Percentiles rank a stretch among this genome's conserved stretches.
phyloP scores from a whole-genome alignment of 176 grass and related monocot genomes.

The Aegilops umbellulata region DNA sequence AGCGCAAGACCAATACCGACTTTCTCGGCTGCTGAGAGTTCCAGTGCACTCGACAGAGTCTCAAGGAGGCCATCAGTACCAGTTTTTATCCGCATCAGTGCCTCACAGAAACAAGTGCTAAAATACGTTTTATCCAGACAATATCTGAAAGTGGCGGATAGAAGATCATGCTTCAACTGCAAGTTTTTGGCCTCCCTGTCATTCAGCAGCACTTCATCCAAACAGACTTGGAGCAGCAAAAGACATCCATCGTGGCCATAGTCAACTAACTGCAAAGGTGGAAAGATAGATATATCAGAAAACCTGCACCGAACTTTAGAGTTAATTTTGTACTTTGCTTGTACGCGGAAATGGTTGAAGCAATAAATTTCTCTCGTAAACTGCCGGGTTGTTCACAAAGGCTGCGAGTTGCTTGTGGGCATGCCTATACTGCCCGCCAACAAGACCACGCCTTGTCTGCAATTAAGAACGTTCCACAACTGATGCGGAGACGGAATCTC shows the following conservation, averaged over 20 bases:
- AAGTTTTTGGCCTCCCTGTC: slow-evolving; percentile 34
- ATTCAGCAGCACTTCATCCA: slow-evolving; percentile 52
- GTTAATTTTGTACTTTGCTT: background rate
- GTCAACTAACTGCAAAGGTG: slow-evolving; percentile 56
- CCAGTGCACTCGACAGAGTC: slow-evolving; percentile 52
- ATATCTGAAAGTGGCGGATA: slow-evolving; percentile 62
- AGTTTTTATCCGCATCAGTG: slow-evolving; percentile 25
- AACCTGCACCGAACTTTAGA: background rate
- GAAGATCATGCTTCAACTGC: slow-evolving; percentile 37
- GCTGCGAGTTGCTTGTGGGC: background rate
- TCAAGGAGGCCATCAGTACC: slow-evolving; percentile 51
- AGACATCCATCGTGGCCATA: slow-evolving; percentile 51
- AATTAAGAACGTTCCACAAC: background rate
- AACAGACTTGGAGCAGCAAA: slow-evolving; percentile 59
- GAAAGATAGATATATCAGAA: slow-evolving; percentile 10
- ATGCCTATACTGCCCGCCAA: background rate
- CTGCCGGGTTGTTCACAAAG: background rate
- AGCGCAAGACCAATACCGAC: slow-evolving; percentile 63
- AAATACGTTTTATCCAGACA: slow-evolving; percentile 68
- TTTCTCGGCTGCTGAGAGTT: slow-evolving; percentile 62
- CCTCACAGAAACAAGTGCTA: slow-evolving; percentile 52
- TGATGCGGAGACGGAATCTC: background rate
- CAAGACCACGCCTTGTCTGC: background rate
- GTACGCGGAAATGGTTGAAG: background rate
- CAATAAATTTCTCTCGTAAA: background rate